Percentiles rank a stretch among this genome's conserved stretches.
These are phyloP conservation scores for Dicorynia guianensis DNA, from an alignment of 306 rosid species.

Conservation along the genomic window DNA sequence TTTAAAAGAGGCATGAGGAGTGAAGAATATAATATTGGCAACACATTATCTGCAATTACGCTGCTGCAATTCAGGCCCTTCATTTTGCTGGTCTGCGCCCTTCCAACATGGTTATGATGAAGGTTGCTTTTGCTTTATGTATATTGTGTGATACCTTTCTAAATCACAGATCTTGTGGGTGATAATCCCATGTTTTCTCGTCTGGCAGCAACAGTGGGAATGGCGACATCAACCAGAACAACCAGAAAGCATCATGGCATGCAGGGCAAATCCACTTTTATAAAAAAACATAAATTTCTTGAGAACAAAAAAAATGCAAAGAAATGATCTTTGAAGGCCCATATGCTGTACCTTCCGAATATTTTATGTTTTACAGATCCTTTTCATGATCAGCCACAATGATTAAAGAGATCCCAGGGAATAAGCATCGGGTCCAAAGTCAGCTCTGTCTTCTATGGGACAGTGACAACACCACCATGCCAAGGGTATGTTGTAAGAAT, in stretches of 20 bases:
- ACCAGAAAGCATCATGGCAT: constrained; percentile 29
- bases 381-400: constrained; percentile 58
- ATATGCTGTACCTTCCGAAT: constrained; percentile 44
- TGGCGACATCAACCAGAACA: not conserved
- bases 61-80: no score
- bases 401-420: constrained; percentile 62
- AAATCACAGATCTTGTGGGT: constrained; percentile 25
- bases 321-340: constrained; percentile 44
- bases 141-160: not conserved
- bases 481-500: constrained; percentile 41
- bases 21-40: no score
- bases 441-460: constrained; percentile 56
- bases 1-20: no score
- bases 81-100: constrained; percentile 26
- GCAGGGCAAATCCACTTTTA: constrained; percentile 15
- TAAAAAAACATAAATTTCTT: constrained; percentile 28
- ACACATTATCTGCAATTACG: no score
- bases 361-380: constrained; percentile 50
- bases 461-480: constrained; percentile 59
- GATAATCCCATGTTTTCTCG: constrained; percentile 18
- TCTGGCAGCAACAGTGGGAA: constrained; percentile 2
- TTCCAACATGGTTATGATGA: constrained; percentile 44
- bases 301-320: not conserved
- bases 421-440: constrained; percentile 45
- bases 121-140: constrained; percentile 38